Base-by-base conservation (phyloP, 202 grass and related monocot genomes). In the Schoenoplectus tabernaemontani region DNA sequence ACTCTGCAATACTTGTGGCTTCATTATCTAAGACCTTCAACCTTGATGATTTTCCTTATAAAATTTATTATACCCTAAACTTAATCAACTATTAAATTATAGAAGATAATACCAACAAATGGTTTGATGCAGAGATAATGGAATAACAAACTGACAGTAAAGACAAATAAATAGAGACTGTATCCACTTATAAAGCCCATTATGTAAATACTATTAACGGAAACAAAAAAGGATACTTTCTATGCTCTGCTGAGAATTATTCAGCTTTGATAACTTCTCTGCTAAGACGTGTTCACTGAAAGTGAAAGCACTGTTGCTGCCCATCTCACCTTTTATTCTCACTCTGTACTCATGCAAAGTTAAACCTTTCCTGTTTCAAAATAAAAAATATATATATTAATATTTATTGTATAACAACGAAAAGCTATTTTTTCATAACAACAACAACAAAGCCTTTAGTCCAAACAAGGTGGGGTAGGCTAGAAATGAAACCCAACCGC, bases 151-250 rank as follows among this genome's bases (percentile, higher is more conserved):
- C 37, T 38, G 17, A 65, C 7, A 37, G 5, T 3, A 39, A 9
- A 15, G 65, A 43, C 38, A 12, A 42, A 28, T 28, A 28, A 28
- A 28, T 28, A 28, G 28, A 28, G 28, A 28, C 28, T 28, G 28
- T 28, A 28, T 28, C 28, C 28, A 28, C 28, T 28, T 28, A 28
- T 28, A 28, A 28, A 28, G 28, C 28, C 28, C 28, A 28, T 28
- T 28, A 28, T 28, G 28, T 28, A 28, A 28, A 28, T 28, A 28
- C 28, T 28, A 28, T 28, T 28, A 28, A 56, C 16, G 56, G 71
- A 19, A 4, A 5, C 10, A 81, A 96, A 89, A 83, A 96, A 96
- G 87, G 89, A 92, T 92, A 96, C 92, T 86, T 78, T 96, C 66
- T 60, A 96, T 90, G 87, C 92, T 91, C 57, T 90, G 78, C 13